A percentile compares a stretch with the other conserved stretches of the same genome.
Evolutionary conservation across 768 basidiomycete genomes (phyloP).

Genomic region (Boletus subparvulus): DNA sequence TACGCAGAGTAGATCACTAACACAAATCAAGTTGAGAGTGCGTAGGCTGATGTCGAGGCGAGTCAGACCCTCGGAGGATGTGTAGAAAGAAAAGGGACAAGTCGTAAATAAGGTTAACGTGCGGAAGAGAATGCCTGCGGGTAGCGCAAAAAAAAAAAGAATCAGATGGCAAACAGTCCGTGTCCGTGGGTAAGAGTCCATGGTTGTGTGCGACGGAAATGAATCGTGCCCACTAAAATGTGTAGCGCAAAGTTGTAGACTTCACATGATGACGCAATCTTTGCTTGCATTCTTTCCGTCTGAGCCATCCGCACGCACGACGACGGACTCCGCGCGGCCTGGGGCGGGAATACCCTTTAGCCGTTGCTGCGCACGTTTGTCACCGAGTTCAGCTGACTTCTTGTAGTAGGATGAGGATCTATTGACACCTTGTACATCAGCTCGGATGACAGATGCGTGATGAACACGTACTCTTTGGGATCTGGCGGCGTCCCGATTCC

Average conservation of each 20-base stretch:
- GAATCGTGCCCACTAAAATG: conserved; percentile 9
- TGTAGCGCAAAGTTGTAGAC: not conserved
- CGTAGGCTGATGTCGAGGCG: not conserved
- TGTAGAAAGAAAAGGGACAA: conserved; percentile 4
- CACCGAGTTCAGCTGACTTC: conserved; percentile 86
- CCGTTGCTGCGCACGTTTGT: conserved; percentile 89
- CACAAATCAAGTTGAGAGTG: not conserved
- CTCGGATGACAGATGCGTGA: not conserved
- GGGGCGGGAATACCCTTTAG: conserved; percentile 61
- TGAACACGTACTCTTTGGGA: conserved; percentile 57
- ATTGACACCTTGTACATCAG: conserved; percentile 4
- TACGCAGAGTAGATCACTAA: conserved; percentile 17
- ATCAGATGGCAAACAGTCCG: conserved; percentile 11
- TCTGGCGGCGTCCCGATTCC: conserved; percentile 79
- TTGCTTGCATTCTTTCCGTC: conserved; percentile 61
- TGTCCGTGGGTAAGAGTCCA: conserved; percentile 22
- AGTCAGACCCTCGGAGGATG: not conserved
- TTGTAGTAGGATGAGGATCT: conserved; percentile 84
- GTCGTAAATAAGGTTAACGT: conserved; percentile 1
- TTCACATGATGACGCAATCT: conserved; percentile 87
- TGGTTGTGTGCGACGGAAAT: conserved; percentile 10
- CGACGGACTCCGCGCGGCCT: conserved; percentile 60
- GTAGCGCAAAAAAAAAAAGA: conserved; percentile 8
- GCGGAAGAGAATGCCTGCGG: conserved; percentile 1
- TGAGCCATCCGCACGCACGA: conserved; percentile 52